phyloP scores from a whole-genome alignment of 768 basidiomycete genomes.

The Fomitopsis serialis region DNA sequence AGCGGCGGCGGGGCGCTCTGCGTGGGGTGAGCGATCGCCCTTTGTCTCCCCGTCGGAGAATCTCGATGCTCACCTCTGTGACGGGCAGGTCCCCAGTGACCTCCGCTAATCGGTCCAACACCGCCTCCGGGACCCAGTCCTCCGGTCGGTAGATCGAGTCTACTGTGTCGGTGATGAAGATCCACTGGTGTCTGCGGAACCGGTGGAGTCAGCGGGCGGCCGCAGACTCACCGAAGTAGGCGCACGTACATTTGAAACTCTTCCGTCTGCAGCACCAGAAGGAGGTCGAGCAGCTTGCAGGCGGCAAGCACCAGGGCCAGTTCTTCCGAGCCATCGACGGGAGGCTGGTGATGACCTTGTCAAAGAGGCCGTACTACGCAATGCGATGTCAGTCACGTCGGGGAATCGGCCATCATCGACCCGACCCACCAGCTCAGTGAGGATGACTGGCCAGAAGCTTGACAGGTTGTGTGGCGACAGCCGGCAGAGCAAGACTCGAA shows the following conservation, averaged over 20 bases:
- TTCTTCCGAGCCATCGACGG: constrained; percentile 81
- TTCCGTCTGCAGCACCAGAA: constrained; percentile 91
- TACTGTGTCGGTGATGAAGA: constrained; percentile 96
- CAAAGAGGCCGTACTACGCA: constrained; percentile 81
- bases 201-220: background rate
- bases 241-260: constrained; percentile 88
- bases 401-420: background rate
- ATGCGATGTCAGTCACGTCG: background rate
- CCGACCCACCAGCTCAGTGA: constrained; percentile 78
- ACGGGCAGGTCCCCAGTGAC: constrained; percentile 65
- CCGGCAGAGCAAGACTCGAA: constrained; percentile 86
- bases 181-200: constrained; percentile 83
- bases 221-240: background rate
- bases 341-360: constrained; percentile 63
- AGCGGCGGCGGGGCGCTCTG: constrained; percentile 15
- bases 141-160: constrained; percentile 90
- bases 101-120: constrained; percentile 89
- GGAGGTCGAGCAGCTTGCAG: constrained; percentile 88
- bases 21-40: constrained; percentile 17
- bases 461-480: constrained; percentile 87
- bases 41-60: too few species aligned
- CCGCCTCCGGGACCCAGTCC: constrained; percentile 75
- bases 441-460: constrained; percentile 94
- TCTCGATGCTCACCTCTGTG: constrained; percentile 27
- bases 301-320: constrained; percentile 80